phyloP scores from a whole-genome alignment of 257 asterid species.

The Forsythia suspensa region DNA sequence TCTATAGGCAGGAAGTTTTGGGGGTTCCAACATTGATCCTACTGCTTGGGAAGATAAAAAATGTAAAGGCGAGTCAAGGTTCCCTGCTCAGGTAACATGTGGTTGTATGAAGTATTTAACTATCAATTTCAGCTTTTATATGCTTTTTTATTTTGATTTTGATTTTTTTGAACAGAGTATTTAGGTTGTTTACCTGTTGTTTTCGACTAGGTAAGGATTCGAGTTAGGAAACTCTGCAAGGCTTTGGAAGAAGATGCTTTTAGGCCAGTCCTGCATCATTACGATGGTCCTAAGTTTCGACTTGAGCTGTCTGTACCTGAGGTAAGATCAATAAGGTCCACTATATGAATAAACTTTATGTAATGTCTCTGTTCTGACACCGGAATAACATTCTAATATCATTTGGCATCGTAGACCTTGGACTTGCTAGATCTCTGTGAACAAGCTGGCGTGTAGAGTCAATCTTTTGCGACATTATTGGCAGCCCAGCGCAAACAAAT shows the following conservation, averaged over 20 bases:
- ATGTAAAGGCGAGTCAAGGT: conserved; percentile 96
- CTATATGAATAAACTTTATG: background rate
- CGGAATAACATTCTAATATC: conserved; percentile 7
- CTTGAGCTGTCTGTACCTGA: conserved; percentile 95
- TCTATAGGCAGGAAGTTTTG: conserved; percentile 76
- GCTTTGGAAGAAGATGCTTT: conserved; percentile 94
- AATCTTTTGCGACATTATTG: conserved; percentile 12
- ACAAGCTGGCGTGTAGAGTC: conserved; percentile 65
- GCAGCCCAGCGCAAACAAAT: conserved; percentile 36
- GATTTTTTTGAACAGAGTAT: background rate
- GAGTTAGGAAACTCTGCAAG: conserved; percentile 75
- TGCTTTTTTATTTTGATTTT: background rate
- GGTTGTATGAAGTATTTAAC: background rate
- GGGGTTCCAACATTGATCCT: conserved; percentile 97
- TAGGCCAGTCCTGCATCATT: conserved; percentile 95
- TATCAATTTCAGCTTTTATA: background rate
- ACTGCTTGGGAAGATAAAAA: conserved; percentile 99
- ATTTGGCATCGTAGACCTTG: conserved; percentile 61
- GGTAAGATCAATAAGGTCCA: conserved; percentile 38
- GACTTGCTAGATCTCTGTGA: conserved; percentile 91
- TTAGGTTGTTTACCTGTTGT: conserved; percentile 12
- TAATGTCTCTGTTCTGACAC: background rate
- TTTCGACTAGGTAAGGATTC: conserved; percentile 64
- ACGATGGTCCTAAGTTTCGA: conserved; percentile 97
- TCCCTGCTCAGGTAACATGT: conserved; percentile 86